Percentiles rank a stretch among this genome's conserved stretches.
phyloP scores from a whole-genome alignment of 2,329 filamentous ascomycete species.

The Ceratocystis huliohia region DNA sequence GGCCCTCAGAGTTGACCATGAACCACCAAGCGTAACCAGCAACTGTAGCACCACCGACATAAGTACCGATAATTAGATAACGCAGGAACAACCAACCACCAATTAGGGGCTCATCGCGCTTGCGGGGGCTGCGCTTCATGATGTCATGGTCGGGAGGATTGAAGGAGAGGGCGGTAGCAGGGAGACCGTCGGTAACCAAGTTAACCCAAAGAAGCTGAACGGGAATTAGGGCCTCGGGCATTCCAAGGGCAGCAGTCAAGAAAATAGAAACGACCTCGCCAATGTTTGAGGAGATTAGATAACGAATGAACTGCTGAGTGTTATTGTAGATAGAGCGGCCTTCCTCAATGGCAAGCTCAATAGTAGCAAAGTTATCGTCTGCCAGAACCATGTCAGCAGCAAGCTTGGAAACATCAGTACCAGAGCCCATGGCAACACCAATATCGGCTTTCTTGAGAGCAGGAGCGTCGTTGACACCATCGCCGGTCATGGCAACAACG shows the following conservation, averaged over 20 bases:
- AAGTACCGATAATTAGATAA: constrained; percentile 90
- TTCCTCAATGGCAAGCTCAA: constrained; percentile 90
- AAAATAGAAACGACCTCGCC: constrained; percentile 99
- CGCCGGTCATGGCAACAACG: constrained; percentile 97
- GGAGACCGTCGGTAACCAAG: constrained; percentile 90
- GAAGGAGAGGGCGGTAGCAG: constrained; percentile 91
- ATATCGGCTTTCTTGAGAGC: constrained; percentile 98
- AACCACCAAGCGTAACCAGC: constrained; percentile 99
- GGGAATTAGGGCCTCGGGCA: constrained; percentile 94
- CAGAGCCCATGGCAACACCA: constrained; percentile 96
- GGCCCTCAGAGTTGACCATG: constrained; percentile 84
- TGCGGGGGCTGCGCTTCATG: constrained; percentile 83
- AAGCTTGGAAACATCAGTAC: constrained; percentile 91
- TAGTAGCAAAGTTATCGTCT: constrained; percentile 98
- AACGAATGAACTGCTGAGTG: constrained; percentile 98
- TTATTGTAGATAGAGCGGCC: constrained; percentile 99
- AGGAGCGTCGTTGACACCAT: constrained; percentile 95
- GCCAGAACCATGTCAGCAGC: constrained; percentile 97
- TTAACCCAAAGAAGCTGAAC: constrained; percentile 99
- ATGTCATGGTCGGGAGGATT: constrained; percentile 98
- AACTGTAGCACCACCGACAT: constrained; percentile 89
- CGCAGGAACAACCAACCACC: constrained; percentile 95
- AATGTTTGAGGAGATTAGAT: constrained; percentile 97
- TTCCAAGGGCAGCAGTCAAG: constrained; percentile 85
- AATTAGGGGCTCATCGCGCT: constrained; percentile 84